Conservation (phyloP, 371 early-diverging fungal genomes). For the Rhizopus sp. region DNA sequence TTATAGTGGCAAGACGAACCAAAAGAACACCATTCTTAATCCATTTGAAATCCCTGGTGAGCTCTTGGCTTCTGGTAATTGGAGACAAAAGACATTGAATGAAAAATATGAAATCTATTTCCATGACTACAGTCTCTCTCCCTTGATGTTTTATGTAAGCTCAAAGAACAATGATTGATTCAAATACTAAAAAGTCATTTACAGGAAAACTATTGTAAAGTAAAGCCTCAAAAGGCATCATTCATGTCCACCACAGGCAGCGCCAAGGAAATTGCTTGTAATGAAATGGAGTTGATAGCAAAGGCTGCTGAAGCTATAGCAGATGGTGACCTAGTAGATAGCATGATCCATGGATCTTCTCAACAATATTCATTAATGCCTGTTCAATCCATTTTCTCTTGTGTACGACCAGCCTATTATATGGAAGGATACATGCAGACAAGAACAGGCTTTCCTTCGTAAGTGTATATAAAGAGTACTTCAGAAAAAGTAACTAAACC, state of each 20-base stretch:
- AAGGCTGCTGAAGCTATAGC: slow-evolving; percentile 93
- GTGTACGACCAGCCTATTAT: slow-evolving; percentile 85
- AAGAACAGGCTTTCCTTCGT: slow-evolving; percentile 52
- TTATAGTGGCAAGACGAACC: slow-evolving; percentile 48
- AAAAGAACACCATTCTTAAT: slow-evolving; percentile 81
- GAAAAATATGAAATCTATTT: slow-evolving; percentile 95
- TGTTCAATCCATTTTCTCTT: slow-evolving; percentile 88
- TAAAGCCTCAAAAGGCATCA: slow-evolving; percentile 27
- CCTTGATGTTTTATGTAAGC: slow-evolving; percentile 71
- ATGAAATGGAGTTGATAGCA: slow-evolving; percentile 63
- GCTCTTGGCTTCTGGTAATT: slow-evolving; percentile 59
- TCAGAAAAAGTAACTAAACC: neutral
- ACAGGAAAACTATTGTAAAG: slow-evolving; percentile 56
- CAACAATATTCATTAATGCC: slow-evolving; percentile 95
- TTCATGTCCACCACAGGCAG: slow-evolving; percentile 10
- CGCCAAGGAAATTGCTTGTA: slow-evolving; percentile 22
- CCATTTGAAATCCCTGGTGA: slow-evolving; percentile 87
- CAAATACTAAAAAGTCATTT: slow-evolving; percentile 2
- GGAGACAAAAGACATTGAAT: slow-evolving; percentile 55
- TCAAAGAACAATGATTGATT: neutral
- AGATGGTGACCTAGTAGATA: slow-evolving; percentile 85
- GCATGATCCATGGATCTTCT: slow-evolving; percentile 76
- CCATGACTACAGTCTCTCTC: slow-evolving; percentile 87
- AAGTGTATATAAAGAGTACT: slow-evolving; percentile 12
- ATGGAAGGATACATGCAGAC: slow-evolving; percentile 61